Percentiles rank a stretch among this genome's conserved stretches.
phyloP scores from a whole-genome alignment of 2,329 filamentous ascomycete species.

The Torrubiellomyces zombiae region DNA sequence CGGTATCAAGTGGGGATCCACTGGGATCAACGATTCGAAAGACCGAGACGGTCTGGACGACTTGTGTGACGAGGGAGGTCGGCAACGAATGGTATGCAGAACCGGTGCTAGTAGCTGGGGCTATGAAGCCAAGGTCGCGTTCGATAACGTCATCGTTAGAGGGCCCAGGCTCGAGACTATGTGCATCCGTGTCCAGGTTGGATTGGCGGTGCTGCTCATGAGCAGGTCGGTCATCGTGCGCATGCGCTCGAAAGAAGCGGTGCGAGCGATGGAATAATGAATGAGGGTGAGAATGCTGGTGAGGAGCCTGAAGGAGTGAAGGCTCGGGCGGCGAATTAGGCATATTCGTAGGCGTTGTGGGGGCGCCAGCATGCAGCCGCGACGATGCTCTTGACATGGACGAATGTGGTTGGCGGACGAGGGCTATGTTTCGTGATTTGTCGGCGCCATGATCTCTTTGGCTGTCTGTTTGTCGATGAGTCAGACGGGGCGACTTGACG shows the following conservation, averaged over 20 bases:
- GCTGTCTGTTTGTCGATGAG: slow-evolving; percentile 3
- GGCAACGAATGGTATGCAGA: slow-evolving; percentile 2
- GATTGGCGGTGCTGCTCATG: slow-evolving; percentile 11
- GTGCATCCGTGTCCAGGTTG: too few relatives aligned
- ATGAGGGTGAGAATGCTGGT: slow-evolving; percentile 11
- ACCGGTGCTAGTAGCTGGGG: slow-evolving; percentile 5
- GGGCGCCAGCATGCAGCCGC: slow-evolving; percentile 10
- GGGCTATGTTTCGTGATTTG: slow-evolving; percentile 7
- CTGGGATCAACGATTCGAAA: slow-evolving; percentile 32
- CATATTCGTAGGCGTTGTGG: slow-evolving; percentile 12
- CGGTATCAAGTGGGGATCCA: slow-evolving; percentile 26
- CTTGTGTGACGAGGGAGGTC: slow-evolving; percentile 20
- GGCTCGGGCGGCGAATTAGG: slow-evolving; percentile 17
- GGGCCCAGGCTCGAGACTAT: slow-evolving; percentile 1
- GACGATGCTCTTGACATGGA: too few relatives aligned
- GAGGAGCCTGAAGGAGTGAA: slow-evolving; percentile 20
- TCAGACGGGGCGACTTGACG: slow-evolving; percentile 2
- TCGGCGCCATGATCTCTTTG: slow-evolving; percentile 2
- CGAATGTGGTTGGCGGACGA: slow-evolving; percentile 4
- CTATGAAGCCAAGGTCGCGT: slow-evolving; percentile 5
- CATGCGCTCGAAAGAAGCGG: slow-evolving; percentile 5
- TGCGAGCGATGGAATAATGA: slow-evolving; percentile 8
- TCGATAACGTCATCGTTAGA: slow-evolving; percentile 4
- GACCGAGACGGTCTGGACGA: slow-evolving; percentile 39
- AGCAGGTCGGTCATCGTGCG: slow-evolving; percentile 5